Conservation (phyloP, 2,329 filamentous ascomycete genomes). For the Gliomastix tumulicola region DNA sequence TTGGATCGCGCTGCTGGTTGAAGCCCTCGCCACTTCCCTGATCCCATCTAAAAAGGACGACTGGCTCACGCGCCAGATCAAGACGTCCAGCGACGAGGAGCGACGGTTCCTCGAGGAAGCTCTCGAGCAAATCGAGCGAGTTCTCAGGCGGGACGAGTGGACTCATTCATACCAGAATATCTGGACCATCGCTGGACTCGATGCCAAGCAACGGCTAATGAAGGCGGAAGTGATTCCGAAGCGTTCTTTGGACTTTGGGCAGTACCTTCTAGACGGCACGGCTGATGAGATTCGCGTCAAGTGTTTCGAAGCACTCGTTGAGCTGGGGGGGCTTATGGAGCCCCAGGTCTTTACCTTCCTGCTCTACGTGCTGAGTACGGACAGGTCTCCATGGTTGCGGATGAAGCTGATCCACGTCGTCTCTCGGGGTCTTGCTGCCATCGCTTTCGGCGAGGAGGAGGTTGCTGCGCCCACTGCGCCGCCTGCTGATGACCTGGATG, state of each 20-base stretch:
- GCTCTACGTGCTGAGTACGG: constrained; percentile 51
- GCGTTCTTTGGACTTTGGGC: constrained; percentile 48
- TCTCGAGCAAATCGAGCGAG: constrained; percentile 58
- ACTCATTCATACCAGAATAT: constrained; percentile 61
- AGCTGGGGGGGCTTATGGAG: constrained; percentile 54
- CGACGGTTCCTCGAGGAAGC: constrained; percentile 43
- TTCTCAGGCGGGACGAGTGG: constrained; percentile 63
- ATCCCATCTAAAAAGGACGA: constrained; percentile 41
- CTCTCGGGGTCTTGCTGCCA: constrained; percentile 50
- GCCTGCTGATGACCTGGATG: constrained; percentile 16
- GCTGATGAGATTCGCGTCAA: constrained; percentile 58
- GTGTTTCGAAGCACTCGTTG: constrained; percentile 56
- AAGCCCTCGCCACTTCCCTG: constrained; percentile 50
- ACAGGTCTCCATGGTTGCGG: constrained; percentile 57
- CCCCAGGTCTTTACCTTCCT: constrained; percentile 48
- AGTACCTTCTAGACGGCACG: constrained; percentile 60
- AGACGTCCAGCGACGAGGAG: constrained; percentile 36
- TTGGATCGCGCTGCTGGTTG: constrained; percentile 77
- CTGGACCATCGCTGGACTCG: constrained; percentile 55
- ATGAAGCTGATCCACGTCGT: constrained; percentile 52
- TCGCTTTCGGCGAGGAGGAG: constrained; percentile 53
- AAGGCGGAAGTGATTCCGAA: constrained; percentile 53
- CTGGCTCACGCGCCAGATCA: constrained; percentile 34
- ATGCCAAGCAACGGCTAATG: constrained; percentile 57
- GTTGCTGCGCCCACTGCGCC: not conserved